These are phyloP conservation scores for Paraphaeosphaeria sporulosa DNA, from an alignment of 2,329 filamentous ascomycete genomes.

Conservation along the genomic window DNA sequence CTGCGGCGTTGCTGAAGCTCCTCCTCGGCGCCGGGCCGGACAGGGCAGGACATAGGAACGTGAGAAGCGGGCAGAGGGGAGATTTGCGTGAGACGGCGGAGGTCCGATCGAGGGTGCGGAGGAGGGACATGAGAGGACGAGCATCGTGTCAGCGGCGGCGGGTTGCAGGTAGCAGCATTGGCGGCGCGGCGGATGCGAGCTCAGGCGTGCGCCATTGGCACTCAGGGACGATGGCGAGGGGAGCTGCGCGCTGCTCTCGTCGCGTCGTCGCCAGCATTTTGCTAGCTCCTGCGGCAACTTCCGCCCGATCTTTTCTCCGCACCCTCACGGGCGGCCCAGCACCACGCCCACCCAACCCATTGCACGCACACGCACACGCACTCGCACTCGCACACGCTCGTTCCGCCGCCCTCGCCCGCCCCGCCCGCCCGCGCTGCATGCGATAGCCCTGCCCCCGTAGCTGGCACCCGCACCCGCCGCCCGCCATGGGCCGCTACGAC, in stretches of 20 bases:
- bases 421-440: not conserved
- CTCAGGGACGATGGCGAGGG: constrained; percentile 7
- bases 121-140: constrained; percentile 69
- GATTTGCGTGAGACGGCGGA: constrained; percentile 57
- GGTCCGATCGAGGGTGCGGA: constrained; percentile 63
- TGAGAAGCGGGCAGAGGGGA: constrained; percentile 35
- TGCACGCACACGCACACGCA: too few species aligned
- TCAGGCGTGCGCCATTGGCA: constrained; percentile 29
- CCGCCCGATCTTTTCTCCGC: constrained; percentile 50
- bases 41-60: constrained; percentile 43
- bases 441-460: not conserved
- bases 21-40: constrained; percentile 19
- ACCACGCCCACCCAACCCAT: not conserved
- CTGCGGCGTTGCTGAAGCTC: constrained; percentile 27
- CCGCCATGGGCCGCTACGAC: constrained; percentile 61
- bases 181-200: constrained; percentile 13
- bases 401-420: not conserved
- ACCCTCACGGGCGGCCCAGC: constrained; percentile 27
- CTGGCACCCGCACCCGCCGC: constrained; percentile 12
- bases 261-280: constrained; percentile 26
- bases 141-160: constrained; percentile 61
- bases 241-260: constrained; percentile 1
- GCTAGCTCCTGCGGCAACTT: constrained; percentile 23
- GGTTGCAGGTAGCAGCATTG: constrained; percentile 27
- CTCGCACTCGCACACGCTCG: too few species aligned